Evolutionary conservation across 495 filamentous ascomycete genomes (phyloP), one percentile per base, ranked within the genome.

Genomic region (Daldinia grandis): DNA sequence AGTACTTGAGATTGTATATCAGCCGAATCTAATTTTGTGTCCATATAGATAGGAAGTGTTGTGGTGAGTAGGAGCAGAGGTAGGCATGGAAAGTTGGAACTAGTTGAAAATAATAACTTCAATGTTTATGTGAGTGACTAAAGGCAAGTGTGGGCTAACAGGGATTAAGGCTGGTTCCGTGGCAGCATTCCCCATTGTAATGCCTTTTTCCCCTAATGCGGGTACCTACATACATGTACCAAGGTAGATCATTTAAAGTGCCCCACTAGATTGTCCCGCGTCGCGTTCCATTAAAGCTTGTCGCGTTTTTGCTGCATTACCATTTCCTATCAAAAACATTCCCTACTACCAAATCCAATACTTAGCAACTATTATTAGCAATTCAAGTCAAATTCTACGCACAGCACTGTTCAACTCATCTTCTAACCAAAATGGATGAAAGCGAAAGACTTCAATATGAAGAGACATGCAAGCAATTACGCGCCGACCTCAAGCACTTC

Each of bases 401-500:
- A 31, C 7, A 50, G 4, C 33, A 57, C 47, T 35, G 6, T 30
- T 49, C 17, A 55, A 58, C 58, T 28, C 4, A 30, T 51, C 12
- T 28, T 1, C 33, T 25, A 19, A 49, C 30, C 47, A 79, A 69
- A 1, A 86, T 87, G 85, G 81, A 86, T 42, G 76, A 78, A 3
- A 68, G 74, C 42, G 67, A 78, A 31, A 76, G 69, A 67, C 74
- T 72, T 17, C 66, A 72, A 61, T 82, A 84, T 37, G 82, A 83
- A 47, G 72, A 68, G 2, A 78, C 78, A 33, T 83, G 80, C 1
- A 78, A 81, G 50, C 66, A 80, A 50, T 78, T 97, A 24, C 89
- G 93, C 4, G 81, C 82, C 9, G 92, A 97, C 67, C 80, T 99
- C 31, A 99, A 98, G 78, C 79, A 84, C 75, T 99, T 93, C 90